Percentiles rank a stretch among this genome's conserved stretches.
Evolutionary conservation across 306 rosid genomes (phyloP).

Genomic region (Comarum palustre): DNA sequence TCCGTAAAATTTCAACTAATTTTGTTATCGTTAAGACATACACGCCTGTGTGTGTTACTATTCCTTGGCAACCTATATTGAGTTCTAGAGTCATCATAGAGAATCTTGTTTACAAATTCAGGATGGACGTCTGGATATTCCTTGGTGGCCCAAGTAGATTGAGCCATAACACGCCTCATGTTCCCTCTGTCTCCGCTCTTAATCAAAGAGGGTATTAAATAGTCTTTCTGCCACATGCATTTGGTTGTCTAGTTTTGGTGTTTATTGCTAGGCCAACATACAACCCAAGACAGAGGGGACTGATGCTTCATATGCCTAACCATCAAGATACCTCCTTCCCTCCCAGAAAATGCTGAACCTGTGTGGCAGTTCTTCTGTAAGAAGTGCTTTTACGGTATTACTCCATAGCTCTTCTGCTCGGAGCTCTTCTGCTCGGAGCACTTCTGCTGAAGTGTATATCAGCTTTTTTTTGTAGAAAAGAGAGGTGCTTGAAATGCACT

Average conservation of each 20-base stretch:
- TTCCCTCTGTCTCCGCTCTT: slow-evolving; percentile 19
- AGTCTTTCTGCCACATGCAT: slow-evolving; percentile 13
- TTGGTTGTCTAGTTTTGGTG: slow-evolving; percentile 13
- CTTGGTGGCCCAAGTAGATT: slow-evolving; percentile 7
- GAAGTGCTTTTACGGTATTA: neutral
- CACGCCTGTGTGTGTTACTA: neutral
- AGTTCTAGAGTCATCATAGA: neutral
- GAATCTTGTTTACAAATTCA: neutral
- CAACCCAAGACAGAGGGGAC: slow-evolving; percentile 3
- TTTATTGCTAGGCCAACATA: slow-evolving; percentile 11
- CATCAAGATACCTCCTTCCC: neutral
- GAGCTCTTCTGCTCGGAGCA: neutral
- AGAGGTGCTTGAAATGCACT: neutral
- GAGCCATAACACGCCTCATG: slow-evolving; percentile 15
- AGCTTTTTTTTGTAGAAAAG: neutral
- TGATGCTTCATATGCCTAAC: slow-evolving; percentile 1
- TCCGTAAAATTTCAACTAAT: too few relatives aligned
- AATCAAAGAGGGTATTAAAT: neutral
- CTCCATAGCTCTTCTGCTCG: neutral
- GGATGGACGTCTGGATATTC: slow-evolving; percentile 14
- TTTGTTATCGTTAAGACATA: too few relatives aligned
- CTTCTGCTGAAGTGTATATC: too few relatives aligned
- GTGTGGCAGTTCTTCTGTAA: neutral
- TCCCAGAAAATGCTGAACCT: neutral
- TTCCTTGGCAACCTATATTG: neutral